phyloP scores from a whole-genome alignment of 2,329 filamentous ascomycete species.

The Botryotinia calthae region DNA sequence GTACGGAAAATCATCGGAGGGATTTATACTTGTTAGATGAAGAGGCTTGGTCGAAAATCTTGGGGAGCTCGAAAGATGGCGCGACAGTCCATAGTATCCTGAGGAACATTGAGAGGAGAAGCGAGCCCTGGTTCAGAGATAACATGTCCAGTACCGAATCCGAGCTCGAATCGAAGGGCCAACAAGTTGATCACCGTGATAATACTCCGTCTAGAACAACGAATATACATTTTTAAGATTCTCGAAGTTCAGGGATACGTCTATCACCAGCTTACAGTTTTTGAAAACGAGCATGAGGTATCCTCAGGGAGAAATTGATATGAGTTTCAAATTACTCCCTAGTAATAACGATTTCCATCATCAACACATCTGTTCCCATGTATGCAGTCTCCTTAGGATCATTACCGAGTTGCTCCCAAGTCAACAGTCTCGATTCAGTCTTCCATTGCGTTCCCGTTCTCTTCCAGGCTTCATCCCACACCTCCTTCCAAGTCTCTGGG shows the following conservation, averaged over 20 bases:
- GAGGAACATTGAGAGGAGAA: background rate
- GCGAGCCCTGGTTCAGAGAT: too few relatives aligned
- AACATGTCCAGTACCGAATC: background rate
- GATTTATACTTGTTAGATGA: background rate
- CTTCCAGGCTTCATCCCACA: background rate
- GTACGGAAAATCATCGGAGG: background rate
- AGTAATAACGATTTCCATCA: slow-evolving; percentile 10
- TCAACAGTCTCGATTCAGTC: background rate
- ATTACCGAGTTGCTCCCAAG: slow-evolving; percentile 5
- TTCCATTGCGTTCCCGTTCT: background rate
- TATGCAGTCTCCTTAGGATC: slow-evolving; percentile 4
- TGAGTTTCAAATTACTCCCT: background rate
- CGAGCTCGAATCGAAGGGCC: background rate
- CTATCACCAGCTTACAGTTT: background rate
- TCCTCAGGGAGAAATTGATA: background rate
- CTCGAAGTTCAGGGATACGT: background rate
- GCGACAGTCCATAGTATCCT: background rate
- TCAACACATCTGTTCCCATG: slow-evolving; percentile 8
- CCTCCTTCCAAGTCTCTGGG: background rate
- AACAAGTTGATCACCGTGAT: background rate
- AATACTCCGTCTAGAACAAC: background rate
- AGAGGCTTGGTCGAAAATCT: background rate
- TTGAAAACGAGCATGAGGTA: background rate
- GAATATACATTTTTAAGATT: background rate
- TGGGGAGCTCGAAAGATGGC: background rate